Base-by-base conservation (phyloP, 257 asterid genomes). In the Scutellaria barbata region DNA sequence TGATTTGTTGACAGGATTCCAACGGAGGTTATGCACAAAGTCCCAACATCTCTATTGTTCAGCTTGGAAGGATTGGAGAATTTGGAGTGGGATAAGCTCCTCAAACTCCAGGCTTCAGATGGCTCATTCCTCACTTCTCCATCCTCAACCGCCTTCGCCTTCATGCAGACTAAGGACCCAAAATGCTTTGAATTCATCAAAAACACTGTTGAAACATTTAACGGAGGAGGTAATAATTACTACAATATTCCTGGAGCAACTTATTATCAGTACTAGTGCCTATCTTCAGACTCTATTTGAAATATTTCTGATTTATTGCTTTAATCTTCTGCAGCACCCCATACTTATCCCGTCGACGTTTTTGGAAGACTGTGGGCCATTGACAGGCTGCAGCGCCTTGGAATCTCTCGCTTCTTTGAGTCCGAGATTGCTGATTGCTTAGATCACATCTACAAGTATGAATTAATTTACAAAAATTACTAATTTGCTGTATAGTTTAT, bases 111-210 rank as follows among this genome's bases (percentile, higher is more conserved):
- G 13, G 33, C 84, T 25, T 22, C 33, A 5, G 78, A 80, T 46
- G 90, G 93, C 33, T 83, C 89, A 17, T 83, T 87, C 71, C 79
- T 83, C 62, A 76, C 81, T 8, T 87, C 90, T 7, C 85, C 85
- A 10, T 71, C 87, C 18, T 66, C 90, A 2, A 85, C 90, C 39
- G 90, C 86, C 40, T 69, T 56, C 48, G 90, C 86, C 0, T 74
- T 77, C 48, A 83, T 85, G 84, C 73, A 85, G 16, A 85, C 90
- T 0, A 63, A 74, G 13, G 85, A 87, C 18, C 20, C 40, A 0
- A 72, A 85, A 7, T 81, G 90, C 73, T 63, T 81, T 12, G 43
- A 22, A 47, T 84, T 76, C 71, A 69, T 83, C 11, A 35, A 47
- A 0, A 37, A 61, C 6, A 66, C 65, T 10, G 80, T 85, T 0